Conservation (phyloP, 139 green algal species). For the Ettlia oleoabundans region DNA sequence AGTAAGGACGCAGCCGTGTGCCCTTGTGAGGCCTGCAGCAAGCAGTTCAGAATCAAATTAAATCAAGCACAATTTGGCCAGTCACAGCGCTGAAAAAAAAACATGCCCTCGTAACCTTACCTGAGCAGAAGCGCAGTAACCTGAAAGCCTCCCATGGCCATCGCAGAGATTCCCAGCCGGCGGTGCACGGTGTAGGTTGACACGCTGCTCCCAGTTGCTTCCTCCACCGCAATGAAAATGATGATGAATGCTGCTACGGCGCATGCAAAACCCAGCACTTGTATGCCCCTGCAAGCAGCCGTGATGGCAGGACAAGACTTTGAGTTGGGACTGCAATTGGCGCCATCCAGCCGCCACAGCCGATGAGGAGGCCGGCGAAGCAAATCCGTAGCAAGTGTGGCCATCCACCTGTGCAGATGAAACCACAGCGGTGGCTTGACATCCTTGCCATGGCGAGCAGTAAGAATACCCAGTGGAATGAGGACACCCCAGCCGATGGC, state of each 20-base stretch:
- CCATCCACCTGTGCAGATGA: constrained; percentile 32
- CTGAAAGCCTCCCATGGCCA: constrained; percentile 49
- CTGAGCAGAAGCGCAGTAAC: constrained; percentile 18
- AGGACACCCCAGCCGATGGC: constrained; percentile 51
- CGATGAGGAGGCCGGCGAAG: too few species aligned
- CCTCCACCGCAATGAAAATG: constrained; percentile 25
- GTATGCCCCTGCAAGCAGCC: constrained; percentile 8
- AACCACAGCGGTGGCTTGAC: constrained; percentile 46
- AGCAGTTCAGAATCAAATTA: too few species aligned
- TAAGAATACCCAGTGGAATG: constrained; percentile 50
- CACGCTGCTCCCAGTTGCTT: constrained; percentile 11
- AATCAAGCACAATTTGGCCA: too few species aligned
- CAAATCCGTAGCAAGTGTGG: too few species aligned
- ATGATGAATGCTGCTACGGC: constrained; percentile 39
- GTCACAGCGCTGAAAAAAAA: too few species aligned
- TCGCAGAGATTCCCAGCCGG: constrained; percentile 43
- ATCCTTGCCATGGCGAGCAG: constrained; percentile 32
- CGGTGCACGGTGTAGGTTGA: constrained; percentile 28
- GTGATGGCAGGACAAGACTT: neutral
- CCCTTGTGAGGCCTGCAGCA: constrained; percentile 17
- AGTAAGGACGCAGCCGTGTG: neutral
- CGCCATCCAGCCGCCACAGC: too few species aligned
- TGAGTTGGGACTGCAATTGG: too few species aligned
- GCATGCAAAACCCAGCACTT: constrained; percentile 37
- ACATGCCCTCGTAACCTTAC: neutral